phyloP scores from a whole-genome alignment of 805 yeast genomes.

The Myxozyma melibiosi region DNA sequence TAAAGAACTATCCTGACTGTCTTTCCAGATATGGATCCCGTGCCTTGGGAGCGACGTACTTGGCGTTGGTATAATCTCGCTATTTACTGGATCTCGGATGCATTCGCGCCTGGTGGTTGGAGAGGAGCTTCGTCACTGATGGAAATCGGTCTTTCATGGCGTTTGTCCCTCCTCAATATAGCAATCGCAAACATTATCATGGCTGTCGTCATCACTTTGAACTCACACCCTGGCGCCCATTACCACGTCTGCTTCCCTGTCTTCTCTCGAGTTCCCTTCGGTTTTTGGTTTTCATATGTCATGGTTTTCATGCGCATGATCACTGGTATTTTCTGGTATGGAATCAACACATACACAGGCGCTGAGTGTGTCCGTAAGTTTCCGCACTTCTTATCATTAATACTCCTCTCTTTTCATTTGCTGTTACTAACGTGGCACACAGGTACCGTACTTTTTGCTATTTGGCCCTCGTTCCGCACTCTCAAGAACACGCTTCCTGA shows the following conservation, averaged over 20 bases:
- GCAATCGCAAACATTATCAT: slow-evolving; percentile 48
- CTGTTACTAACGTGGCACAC: too few species aligned
- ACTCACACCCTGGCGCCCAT: slow-evolving; percentile 51
- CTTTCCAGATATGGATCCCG: slow-evolving; percentile 28
- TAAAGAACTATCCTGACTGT: too few species aligned
- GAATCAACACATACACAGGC: slow-evolving; percentile 83
- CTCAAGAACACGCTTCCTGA: slow-evolving; percentile 45
- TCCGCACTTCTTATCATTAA: too few species aligned
- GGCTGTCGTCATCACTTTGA: slow-evolving; percentile 46
- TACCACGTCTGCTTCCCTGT: slow-evolving; percentile 56
- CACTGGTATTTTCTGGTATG: too few species aligned
- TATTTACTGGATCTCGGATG: slow-evolving; percentile 32
- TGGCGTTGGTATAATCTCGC: slow-evolving; percentile 52
- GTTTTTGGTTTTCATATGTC: slow-evolving; percentile 77
- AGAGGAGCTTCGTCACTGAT: slow-evolving; percentile 48
- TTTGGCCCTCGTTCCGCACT: slow-evolving; percentile 54
- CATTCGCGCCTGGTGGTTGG: slow-evolving; percentile 46
- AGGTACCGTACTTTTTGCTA: slow-evolving; percentile 72
- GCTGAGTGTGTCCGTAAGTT: slow-evolving; percentile 78
- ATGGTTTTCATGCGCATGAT: slow-evolving; percentile 71
- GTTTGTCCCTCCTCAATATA: slow-evolving; percentile 49
- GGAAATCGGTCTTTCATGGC: slow-evolving; percentile 48
- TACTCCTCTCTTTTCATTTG: too few species aligned
- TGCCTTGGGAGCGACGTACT: slow-evolving; percentile 43
- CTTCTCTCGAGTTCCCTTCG: slow-evolving; percentile 49